Evolutionary conservation across 768 basidiomycete genomes (phyloP).

Genomic region (Kwoniella newhampshirensis): DNA sequence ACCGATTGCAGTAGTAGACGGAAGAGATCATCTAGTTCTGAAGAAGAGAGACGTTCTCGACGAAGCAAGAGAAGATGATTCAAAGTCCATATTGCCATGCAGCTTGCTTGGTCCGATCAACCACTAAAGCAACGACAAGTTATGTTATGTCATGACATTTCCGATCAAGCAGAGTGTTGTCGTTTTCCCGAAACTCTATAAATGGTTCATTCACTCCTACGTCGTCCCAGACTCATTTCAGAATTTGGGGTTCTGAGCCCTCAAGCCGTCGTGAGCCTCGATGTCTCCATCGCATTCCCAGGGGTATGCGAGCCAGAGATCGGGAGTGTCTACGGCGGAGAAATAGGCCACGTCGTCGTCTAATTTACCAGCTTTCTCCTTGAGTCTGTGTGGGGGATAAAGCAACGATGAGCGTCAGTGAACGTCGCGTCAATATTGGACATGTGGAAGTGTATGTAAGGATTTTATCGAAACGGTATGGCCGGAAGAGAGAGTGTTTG

Average conservation of each 20-base stretch:
- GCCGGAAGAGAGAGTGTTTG: no score
- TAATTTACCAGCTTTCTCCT: slow-evolving; percentile 75
- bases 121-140: no score
- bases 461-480: no score
- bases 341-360: slow-evolving; percentile 72
- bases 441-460: no score
- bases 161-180: neutral
- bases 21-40: slow-evolving; percentile 13
- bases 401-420: neutral
- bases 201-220: no score
- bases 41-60: slow-evolving; percentile 20
- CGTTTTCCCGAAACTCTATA: no score
- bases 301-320: slow-evolving; percentile 56
- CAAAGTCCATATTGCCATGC: neutral
- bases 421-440: neutral
- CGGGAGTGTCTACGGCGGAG: slow-evolving; percentile 66
- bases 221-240: neutral
- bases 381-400: slow-evolving; percentile 62
- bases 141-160: slow-evolving; percentile 2
- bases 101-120: no score
- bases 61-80: slow-evolving; percentile 18
- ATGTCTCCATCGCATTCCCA: slow-evolving; percentile 52
- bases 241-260: slow-evolving; percentile 28
- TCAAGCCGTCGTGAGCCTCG: slow-evolving; percentile 40
- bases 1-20: slow-evolving; percentile 16